Base-by-base conservation (phyloP, 2,329 filamentous ascomycete genomes). In the Calonectria hongkongensis region DNA sequence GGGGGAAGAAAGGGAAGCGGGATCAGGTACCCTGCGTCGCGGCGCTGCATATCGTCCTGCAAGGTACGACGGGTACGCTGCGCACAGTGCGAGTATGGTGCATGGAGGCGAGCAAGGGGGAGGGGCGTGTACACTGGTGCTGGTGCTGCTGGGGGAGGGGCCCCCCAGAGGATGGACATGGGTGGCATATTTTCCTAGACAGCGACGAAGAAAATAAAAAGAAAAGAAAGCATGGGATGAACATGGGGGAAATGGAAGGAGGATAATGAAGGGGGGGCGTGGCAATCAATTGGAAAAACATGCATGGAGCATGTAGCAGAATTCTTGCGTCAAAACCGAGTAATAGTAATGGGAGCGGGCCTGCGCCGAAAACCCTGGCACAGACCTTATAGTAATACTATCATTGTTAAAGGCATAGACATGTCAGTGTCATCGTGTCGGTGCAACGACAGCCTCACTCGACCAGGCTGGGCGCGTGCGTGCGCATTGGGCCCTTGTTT, bases 351-450 rank as follows among this genome's bases (percentile, higher is more conserved):
- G 58, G 68, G 62, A 75, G 66, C 67, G 72, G 45, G n/a, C n/a
- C 12, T 25, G 72, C 70, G 74, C 75, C 69, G 69, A 73, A 75
- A 12, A n/a, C 15, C 75, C 73, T 75, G 69, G 75, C 75, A 77
- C 76, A 68, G 73, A 72, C 70, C 36, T 41, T 36, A 33, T 12
- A 36, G 39, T 60, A 36, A 60, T 60, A 41, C 54, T 41, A 27
- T 60, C 33, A 41, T 60, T 25, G 36, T 60, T 36, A n/a, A 60
- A 28, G 33, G 54, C 54, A 60, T 60, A 60, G 33, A 36, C 33
- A 13, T 60, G 54, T 60, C 54, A 60, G 54, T 50, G 74, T 50
- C 27, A 47, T 63, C 41, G 33, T 63, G 58, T 47, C 41, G 21
- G 58, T 47, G 58, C 58, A 47, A 27, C 47, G 36, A 41, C 58